Conservation (phyloP, 768 basidiomycete genomes). For the Tulasnella sp. region DNA sequence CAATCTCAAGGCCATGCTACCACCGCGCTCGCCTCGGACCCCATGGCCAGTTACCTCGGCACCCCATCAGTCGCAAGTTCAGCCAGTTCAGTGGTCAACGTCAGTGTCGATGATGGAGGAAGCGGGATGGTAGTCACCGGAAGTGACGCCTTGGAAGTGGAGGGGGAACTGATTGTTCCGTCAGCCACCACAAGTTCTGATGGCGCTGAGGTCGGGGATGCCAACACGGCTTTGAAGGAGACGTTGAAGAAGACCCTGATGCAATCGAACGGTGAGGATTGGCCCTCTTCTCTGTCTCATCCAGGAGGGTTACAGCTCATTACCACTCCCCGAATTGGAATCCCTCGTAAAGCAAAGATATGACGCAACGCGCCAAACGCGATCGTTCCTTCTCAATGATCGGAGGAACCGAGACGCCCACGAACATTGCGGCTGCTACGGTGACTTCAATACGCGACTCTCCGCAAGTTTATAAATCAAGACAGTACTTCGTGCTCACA, state of each 20-base stretch:
- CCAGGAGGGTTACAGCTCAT: background rate
- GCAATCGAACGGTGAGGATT: conserved; percentile 1
- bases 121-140: background rate
- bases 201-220: background rate
- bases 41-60: background rate
- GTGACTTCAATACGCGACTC: background rate
- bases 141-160: background rate
- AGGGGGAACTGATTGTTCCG: background rate
- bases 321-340: background rate
- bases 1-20: background rate
- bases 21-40: background rate
- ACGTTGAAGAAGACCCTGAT: conserved; percentile 2
- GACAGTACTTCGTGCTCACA: conserved; percentile 87
- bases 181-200: background rate
- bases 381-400: background rate
- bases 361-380: background rate
- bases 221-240: background rate
- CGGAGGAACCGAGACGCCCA: background rate
- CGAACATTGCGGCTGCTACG: background rate
- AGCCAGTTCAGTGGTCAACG: background rate
- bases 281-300: background rate
- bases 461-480: conserved; percentile 16
- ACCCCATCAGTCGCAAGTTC: background rate
- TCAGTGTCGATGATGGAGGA: background rate
- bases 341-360: background rate